These are phyloP conservation scores for Chrysanthemum makinoi DNA, from an alignment of 129 eudicot genomes.

Conservation along the genomic window DNA sequence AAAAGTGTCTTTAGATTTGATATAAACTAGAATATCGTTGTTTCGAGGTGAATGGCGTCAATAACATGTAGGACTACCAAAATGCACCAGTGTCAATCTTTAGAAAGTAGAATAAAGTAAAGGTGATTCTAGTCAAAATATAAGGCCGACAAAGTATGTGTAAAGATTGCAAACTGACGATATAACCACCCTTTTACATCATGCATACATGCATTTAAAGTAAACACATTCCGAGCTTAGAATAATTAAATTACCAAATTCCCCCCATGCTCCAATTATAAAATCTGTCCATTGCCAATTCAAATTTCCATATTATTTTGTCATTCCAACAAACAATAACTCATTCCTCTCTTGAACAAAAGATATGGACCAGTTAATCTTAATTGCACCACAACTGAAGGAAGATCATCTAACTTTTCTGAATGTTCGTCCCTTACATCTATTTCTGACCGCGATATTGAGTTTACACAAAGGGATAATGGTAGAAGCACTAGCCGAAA, in stretches of 20 bases:
- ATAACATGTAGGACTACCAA: too few species aligned
- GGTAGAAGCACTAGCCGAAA: too few species aligned
- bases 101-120: background rate
- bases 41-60: too few species aligned
- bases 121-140: too few species aligned
- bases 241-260: background rate
- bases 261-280: conserved; percentile 2
- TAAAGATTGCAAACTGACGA: too few species aligned
- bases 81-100: too few species aligned
- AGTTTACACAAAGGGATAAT: background rate
- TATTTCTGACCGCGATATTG: too few species aligned
- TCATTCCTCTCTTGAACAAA: background rate
- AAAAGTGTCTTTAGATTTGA: too few species aligned
- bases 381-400: background rate
- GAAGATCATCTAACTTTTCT: background rate
- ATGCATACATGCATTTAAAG: background rate
- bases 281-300: background rate
- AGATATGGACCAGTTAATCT: conserved; percentile 1
- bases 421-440: too few species aligned
- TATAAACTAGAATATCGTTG: too few species aligned
- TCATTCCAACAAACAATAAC: too few species aligned
- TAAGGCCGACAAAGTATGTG: too few species aligned
- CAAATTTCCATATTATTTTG: background rate
- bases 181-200: conserved; percentile 3
- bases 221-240: background rate